Conservation (phyloP, 257 asterid genomes). For the Mitragyna speciosa region DNA sequence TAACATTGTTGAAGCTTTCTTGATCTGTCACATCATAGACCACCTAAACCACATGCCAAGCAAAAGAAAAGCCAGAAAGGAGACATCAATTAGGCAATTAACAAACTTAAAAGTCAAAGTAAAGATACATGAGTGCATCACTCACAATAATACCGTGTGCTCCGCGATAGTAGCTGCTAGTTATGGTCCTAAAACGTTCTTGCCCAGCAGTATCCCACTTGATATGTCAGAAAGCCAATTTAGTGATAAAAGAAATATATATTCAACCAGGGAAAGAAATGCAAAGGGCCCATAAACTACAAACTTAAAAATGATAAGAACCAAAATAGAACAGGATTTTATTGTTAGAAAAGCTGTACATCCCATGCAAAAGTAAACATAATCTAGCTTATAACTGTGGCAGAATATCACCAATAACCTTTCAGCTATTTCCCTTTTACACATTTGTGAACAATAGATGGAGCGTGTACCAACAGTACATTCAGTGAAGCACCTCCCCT, state of each 20-base stretch:
- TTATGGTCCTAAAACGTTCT: conserved; percentile 59
- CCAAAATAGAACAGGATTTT: conserved; percentile 1
- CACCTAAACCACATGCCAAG: conserved; percentile 45
- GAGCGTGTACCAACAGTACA: not conserved
- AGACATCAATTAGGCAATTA: not conserved
- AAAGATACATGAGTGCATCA: not conserved
- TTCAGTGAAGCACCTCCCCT: not conserved
- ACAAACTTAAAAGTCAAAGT: not conserved
- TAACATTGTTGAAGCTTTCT: conserved; percentile 89
- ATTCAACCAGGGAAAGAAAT: not conserved
- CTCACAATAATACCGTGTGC: conserved; percentile 59
- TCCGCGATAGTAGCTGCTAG: conserved; percentile 62
- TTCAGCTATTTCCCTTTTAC: not conserved
- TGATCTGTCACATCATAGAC: conserved; percentile 83
- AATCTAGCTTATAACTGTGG: not conserved
- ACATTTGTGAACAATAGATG: not conserved
- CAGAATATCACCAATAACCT: not conserved
- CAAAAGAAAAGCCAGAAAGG: conserved; percentile 15
- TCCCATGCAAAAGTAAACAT: not conserved
- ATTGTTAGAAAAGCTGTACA: not conserved
- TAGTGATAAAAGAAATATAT: conserved; percentile 3
- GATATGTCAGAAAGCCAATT: conserved; percentile 8
- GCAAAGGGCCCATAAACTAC: not conserved
- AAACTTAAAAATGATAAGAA: not conserved
- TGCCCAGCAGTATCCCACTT: conserved; percentile 67